Conservation (phyloP, 1,284 basidiomycete species). For the Apiotrichum gracile region DNA sequence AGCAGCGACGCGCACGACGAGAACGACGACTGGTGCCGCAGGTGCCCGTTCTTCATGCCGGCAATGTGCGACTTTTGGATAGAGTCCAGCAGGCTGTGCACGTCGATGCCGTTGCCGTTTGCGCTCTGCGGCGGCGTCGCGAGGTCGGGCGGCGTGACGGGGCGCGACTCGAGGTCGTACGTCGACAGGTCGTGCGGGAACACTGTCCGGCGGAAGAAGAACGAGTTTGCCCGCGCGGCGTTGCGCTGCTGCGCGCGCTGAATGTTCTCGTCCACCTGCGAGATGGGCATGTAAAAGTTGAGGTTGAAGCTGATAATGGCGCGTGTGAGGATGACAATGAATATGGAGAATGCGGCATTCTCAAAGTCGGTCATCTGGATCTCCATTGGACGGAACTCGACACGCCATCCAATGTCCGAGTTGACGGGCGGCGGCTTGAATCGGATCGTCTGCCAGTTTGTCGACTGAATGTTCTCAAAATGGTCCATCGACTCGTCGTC, state of each 20-base stretch:
- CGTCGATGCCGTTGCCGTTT: not conserved
- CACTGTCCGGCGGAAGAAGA: conserved; percentile 85
- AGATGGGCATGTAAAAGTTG: conserved; percentile 95
- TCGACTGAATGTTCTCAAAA: conserved; percentile 99
- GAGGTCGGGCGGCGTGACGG: conserved; percentile 29
- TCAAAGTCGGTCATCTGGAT: conserved; percentile 98
- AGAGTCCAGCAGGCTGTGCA: not conserved
- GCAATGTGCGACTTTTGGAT: not conserved
- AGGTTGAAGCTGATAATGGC: conserved; percentile 86
- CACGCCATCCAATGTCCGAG: conserved; percentile 91
- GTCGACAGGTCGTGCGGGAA: conserved; percentile 54
- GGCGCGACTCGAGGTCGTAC: conserved; percentile 38
- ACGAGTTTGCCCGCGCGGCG: conserved; percentile 66
- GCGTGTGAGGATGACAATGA: conserved; percentile 86
- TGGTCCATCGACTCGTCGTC: conserved; percentile 84
- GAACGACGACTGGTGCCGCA: conserved; percentile 4
- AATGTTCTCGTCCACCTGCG: conserved; percentile 99
- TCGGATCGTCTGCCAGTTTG: conserved; percentile 98
- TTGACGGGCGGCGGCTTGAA: conserved; percentile 97
- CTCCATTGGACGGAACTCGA: conserved; percentile 98
- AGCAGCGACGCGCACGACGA: conserved; percentile 14
- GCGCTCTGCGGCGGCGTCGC: conserved; percentile 1
- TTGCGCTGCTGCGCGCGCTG: conserved; percentile 76
- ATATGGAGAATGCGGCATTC: conserved; percentile 93
- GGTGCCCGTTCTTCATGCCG: conserved; percentile 12